Evolutionary conservation across 495 filamentous ascomycete species (phyloP).

Genomic region (Aspergillus nanangensis): DNA sequence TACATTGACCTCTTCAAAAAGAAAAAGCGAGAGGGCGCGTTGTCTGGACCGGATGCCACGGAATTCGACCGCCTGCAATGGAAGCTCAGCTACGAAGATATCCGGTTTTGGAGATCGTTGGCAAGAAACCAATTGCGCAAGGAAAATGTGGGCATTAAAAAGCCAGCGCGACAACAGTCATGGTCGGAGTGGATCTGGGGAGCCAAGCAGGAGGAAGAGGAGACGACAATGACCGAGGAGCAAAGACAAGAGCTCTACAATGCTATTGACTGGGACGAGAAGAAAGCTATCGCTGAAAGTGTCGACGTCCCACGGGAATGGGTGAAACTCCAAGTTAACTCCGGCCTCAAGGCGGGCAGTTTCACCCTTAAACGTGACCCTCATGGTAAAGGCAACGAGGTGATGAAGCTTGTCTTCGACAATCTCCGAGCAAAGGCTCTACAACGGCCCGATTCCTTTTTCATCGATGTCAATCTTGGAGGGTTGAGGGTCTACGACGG

Average conservation of each 20-base stretch:
- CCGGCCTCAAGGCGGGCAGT: constrained; percentile 84
- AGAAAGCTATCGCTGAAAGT: constrained; percentile 78
- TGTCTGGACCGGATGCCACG: constrained; percentile 63
- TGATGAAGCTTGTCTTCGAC: constrained; percentile 89
- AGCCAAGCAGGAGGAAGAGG: constrained; percentile 66
- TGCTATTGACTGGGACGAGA: constrained; percentile 98
- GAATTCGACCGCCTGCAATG: constrained; percentile 73
- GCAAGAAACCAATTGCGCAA: constrained; percentile 93
- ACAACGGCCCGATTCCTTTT: constrained; percentile 83
- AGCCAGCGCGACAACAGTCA: constrained; percentile 58
- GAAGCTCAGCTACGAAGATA: constrained; percentile 90
- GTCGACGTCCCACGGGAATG: constrained; percentile 87
- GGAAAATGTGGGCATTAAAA: constrained; percentile 81
- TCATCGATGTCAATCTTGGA: constrained; percentile 82
- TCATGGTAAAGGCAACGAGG: constrained; percentile 70
- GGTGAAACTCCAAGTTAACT: constrained; percentile 86
- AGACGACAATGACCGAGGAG: constrained; percentile 83
- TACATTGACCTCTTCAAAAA: constrained; percentile 97
- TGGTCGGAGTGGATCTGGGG: constrained; percentile 92
- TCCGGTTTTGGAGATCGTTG: constrained; percentile 93
- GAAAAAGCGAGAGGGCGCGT: constrained; percentile 70
- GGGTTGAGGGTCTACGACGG: constrained; percentile 94
- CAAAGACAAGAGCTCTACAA: constrained; percentile 95
- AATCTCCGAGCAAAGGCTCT: constrained; percentile 84
- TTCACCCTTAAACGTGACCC: constrained; percentile 89